These are phyloP conservation scores for Pichia occidentalis DNA, from an alignment of 805 yeast genomes.

Conservation along the genomic window DNA sequence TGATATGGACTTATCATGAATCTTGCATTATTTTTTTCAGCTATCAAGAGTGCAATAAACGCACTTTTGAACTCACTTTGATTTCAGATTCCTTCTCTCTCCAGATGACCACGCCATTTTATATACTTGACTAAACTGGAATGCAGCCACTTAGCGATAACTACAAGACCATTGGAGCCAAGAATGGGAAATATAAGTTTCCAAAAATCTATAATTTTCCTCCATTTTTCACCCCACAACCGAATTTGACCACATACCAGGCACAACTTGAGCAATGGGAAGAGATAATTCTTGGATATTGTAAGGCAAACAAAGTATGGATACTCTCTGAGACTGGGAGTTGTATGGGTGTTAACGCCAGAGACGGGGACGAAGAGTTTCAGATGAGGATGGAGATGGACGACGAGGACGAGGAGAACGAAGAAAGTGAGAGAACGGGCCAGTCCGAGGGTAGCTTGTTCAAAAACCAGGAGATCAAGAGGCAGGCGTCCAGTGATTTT, in stretches of 20 bases:
- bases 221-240: conserved; percentile 87
- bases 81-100: too few relatives aligned
- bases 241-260: conserved; percentile 68
- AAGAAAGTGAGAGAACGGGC: conserved; percentile 11
- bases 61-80: too few relatives aligned
- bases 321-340: conserved; percentile 37
- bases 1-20: too few relatives aligned
- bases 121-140: background rate
- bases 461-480: conserved; percentile 42
- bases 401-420: conserved; percentile 24
- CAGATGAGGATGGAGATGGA: conserved; percentile 13
- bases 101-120: too few relatives aligned
- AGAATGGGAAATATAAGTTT: conserved; percentile 2
- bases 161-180: background rate
- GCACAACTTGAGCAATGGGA: conserved; percentile 81
- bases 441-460: conserved; percentile 34
- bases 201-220: conserved; percentile 72
- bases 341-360: too few relatives aligned
- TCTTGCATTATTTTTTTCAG: too few relatives aligned
- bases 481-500: conserved; percentile 50
- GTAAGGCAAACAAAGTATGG: conserved; percentile 53
- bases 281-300: conserved; percentile 52
- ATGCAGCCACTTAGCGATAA: background rate
- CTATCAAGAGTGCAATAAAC: too few relatives aligned
- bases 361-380: conserved; percentile 19